Evolutionary conservation across 345 rosid genomes (phyloP), one percentile per base, ranked within the genome.

Genomic region (Eutrema japonicum): DNA sequence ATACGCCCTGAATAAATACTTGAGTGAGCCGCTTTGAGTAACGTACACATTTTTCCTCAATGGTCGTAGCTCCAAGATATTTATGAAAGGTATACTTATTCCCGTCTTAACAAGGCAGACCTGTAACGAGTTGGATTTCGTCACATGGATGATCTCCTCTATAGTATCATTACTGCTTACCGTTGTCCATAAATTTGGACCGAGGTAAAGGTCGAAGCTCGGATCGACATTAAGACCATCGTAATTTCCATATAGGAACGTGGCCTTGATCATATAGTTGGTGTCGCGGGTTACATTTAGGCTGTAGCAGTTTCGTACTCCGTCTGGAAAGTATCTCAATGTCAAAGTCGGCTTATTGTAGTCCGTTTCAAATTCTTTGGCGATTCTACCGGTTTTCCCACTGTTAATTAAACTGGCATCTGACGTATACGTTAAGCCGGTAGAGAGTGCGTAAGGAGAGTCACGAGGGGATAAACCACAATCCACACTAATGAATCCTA

Each of bases 401-500:
- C 7, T 26, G 7, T 40, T 54, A 8, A 77, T 43, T 64, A 64
- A 48, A 54, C 33, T 51, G 4, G 7, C 50, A 64, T 77, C 80
- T 6, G 80, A 71, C 48, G 48, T 71, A 48, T 70, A 77, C n/a
- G 54, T 5, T 55, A 71, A 70, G 30, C 76, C 68, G 29, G 61
- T 63, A 9, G 51, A 2, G 16, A 2, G 30, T 51, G 32, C 67
- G 18, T 77, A 77, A 40, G 76, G 61, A 65, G 80, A 30, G 13
- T 70, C 76, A 26, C 37, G 49, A 64, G 11, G 14, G 1, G 79
- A 5, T 32, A 64, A 64, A 26, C 80, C 80, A 22, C 76, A 77
- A 50, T 72, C 80, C 72, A 77, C 64, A 57, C 14, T 77, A 6
- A 77, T 70, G 67, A 77, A 77, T 58, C 79, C 79, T 75, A 51